phyloP scores from a whole-genome alignment of 2,329 filamentous ascomycete genomes.

The Diaporthe sp. region DNA sequence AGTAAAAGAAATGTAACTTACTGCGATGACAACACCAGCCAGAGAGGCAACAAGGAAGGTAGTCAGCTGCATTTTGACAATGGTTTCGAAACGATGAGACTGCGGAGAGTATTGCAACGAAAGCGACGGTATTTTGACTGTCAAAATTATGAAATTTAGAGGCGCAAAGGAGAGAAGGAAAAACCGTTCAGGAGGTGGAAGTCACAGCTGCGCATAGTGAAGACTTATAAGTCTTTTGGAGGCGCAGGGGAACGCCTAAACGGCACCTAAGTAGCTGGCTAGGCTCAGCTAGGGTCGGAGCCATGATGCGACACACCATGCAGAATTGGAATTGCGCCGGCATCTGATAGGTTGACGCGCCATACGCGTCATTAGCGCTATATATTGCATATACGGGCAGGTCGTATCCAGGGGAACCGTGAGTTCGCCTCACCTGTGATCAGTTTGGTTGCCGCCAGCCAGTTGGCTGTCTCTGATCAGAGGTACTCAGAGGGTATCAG shows the following conservation, averaged over 20 bases:
- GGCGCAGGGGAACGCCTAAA: slow-evolving; percentile 10
- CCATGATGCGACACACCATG: slow-evolving; percentile 24
- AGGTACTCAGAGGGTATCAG: not conserved
- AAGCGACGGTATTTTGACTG: not conserved
- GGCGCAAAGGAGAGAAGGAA: not conserved
- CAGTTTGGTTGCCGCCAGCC: not conserved
- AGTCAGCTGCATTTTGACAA: slow-evolving; percentile 29
- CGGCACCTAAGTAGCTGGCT: slow-evolving; percentile 8
- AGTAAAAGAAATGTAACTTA: not conserved
- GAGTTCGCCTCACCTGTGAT: not conserved
- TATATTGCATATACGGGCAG: slow-evolving; percentile 29
- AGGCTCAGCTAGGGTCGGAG: slow-evolving; percentile 11
- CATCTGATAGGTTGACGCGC: slow-evolving; percentile 33
- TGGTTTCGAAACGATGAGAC: not conserved
- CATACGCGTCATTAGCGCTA: slow-evolving; percentile 29
- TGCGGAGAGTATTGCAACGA: not conserved
- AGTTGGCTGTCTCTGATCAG: not conserved
- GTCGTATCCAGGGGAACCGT: slow-evolving; percentile 13
- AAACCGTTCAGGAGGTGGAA: not conserved
- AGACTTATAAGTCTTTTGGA: slow-evolving; percentile 27
- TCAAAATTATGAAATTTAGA: not conserved
- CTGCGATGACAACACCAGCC: slow-evolving; percentile 18
- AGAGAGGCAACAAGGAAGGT: slow-evolving; percentile 23
- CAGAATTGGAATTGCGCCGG: slow-evolving; percentile 22
- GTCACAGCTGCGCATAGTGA: not conserved